Base-by-base conservation (phyloP, 306 rosid species). In the Astragalus membranaceus region DNA sequence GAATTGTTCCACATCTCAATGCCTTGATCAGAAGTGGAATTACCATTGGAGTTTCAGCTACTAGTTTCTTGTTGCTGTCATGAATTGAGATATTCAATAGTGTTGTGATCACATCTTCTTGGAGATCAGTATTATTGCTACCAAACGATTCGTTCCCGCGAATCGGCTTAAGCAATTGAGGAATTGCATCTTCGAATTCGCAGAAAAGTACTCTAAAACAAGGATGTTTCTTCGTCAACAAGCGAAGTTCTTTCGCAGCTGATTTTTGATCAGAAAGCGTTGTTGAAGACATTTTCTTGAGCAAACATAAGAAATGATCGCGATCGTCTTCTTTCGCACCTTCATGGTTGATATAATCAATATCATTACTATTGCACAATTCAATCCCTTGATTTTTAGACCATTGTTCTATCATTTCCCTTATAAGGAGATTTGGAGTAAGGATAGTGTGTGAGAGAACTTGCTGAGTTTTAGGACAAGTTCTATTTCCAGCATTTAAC, bases 81-180 rank as follows among this genome's bases (percentile, higher is more conserved):
- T 85, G 97, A 64, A 90, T 90, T 10, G 98, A 93, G 72, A 90
- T 82, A 61, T 93, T 93, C 80, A 90, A 72, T n/a, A 93, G 85
- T 3, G 92, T 88, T 2, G 98, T 93, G 85, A 93, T 85, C 44
- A 93, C 83, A 14, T 90, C 98, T 80, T 90, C 97, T 67, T 87
- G 96, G 73, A 93, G 85, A 72, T 88, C 98, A 7, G 75, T 72
- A 2, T 79, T 81, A 47, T 60, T 7, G 14, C 66, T 55, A 20
- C 69, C 66, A 13, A 76, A 82, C 4, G 88, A 74, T 60, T 76
- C 75, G 17, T 73, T 80, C 23, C 74, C 88, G 2, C 88, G 81
- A 44, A 93, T 76, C 5, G 94, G 97, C 65, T 74, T 83, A 36
- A 93, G 92, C 80, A 90, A 66, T 57, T 73, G 81, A 64, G 94